Percentiles rank a stretch among this genome's conserved stretches.
phyloP scores from a whole-genome alignment of 1,139 yeast species.

The Taiozyma sp. region DNA sequence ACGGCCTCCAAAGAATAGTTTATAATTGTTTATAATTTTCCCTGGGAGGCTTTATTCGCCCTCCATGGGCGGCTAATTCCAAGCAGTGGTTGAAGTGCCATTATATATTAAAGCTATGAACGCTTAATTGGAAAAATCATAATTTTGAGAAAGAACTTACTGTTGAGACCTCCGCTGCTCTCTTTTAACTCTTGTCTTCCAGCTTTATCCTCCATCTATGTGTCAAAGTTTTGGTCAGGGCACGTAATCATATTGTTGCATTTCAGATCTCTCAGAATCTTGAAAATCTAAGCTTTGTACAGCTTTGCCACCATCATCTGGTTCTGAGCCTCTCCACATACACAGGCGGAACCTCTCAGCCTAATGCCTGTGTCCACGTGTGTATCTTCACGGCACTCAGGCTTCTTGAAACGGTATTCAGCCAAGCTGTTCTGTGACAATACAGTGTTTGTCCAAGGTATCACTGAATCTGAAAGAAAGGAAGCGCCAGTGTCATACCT shows the following conservation, averaged over 20 bases:
- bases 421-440: constrained; percentile 11
- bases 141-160: too few relatives aligned
- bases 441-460: constrained; percentile 14
- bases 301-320: not conserved
- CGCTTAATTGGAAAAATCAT: too few relatives aligned
- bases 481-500: constrained; percentile 8
- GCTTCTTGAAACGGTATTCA: constrained; percentile 1
- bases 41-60: too few relatives aligned
- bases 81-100: too few relatives aligned
- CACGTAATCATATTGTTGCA: not conserved
- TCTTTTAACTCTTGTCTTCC: too few relatives aligned
- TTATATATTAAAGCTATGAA: too few relatives aligned
- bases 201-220: too few relatives aligned
- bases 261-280: not conserved
- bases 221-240: not conserved
- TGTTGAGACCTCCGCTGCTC: not conserved
- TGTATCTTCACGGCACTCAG: not conserved
- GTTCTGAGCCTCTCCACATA: not conserved
- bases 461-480: constrained; percentile 13
- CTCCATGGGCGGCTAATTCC: too few relatives aligned
- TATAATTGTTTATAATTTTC: too few relatives aligned
- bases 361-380: not conserved
- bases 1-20: too few relatives aligned
- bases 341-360: not conserved
- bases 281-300: not conserved